Evolutionary conservation across 176 grass and related monocot genomes (phyloP).

Genomic region (Zoysia japonica): DNA sequence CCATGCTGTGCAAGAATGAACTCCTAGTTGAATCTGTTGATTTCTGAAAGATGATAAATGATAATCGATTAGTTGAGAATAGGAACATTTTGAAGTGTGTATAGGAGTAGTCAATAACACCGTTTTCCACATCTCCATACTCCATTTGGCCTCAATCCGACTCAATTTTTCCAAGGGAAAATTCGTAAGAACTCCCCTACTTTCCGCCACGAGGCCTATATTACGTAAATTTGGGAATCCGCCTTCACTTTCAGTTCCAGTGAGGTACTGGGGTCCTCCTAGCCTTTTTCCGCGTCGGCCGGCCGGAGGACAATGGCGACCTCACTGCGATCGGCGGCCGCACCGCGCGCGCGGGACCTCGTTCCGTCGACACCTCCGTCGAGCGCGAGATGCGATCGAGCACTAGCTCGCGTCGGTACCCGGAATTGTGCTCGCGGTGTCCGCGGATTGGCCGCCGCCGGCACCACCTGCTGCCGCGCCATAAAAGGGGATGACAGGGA

Average conservation of each 20-base stretch:
- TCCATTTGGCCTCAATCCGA: no score
- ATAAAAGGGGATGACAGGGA: conserved; percentile 23
- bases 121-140: no score
- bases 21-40: no score
- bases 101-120: no score
- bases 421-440: not conserved
- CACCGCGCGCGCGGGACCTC: not conserved
- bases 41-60: no score
- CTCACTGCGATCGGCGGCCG: conserved; percentile 36
- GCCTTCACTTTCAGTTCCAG: not conserved
- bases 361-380: conserved; percentile 7
- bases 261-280: not conserved
- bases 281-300: not conserved
- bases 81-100: no score
- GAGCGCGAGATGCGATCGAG: not conserved
- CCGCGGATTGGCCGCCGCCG: not conserved
- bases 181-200: no score
- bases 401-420: not conserved
- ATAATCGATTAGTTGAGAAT: no score
- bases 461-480: conserved; percentile 26
- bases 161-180: no score
- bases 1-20: no score
- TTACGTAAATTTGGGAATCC: not conserved
- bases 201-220: not conserved
- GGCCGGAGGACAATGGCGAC: conserved; percentile 32